Percentiles rank a stretch among this genome's conserved stretches.
Conservation (phyloP, 176 grass and related monocot genomes). For the Metroxylon sagu region DNA sequence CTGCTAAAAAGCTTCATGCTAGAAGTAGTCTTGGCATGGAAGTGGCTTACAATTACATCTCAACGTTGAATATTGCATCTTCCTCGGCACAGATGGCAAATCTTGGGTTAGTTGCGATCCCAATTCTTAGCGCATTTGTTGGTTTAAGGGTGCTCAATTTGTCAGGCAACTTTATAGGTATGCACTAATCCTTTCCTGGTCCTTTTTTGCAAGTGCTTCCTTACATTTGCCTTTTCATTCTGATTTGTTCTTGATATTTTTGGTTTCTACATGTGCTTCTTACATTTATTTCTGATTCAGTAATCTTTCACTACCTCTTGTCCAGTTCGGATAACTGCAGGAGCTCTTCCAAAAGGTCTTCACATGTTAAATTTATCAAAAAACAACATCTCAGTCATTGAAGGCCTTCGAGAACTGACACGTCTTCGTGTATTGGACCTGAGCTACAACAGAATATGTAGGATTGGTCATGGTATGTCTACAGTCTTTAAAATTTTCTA, state of each 20-base stretch:
- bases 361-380: constrained; percentile 93
- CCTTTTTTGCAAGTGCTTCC: too few species aligned
- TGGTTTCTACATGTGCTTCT: neutral
- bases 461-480: constrained; percentile 81
- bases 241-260: neutral
- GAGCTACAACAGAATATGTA: constrained; percentile 78
- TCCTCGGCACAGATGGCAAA: constrained; percentile 56
- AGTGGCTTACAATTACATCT: constrained; percentile 85
- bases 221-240: too few species aligned
- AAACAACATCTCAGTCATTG: constrained; percentile 79
- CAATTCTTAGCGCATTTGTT: constrained; percentile 60
- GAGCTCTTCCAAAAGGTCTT: constrained; percentile 81
- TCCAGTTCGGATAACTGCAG: constrained; percentile 70
- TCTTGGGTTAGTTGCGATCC: constrained; percentile 32
- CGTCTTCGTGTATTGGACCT: constrained; percentile 74
- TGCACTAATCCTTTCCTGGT: neutral
- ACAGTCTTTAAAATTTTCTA: neutral
- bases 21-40: constrained; percentile 61
- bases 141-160: constrained; percentile 66
- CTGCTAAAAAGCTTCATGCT: constrained; percentile 20
- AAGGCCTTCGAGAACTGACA: constrained; percentile 87
- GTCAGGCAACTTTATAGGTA: constrained; percentile 81
- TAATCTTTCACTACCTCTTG: constrained; percentile 2
- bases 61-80: constrained; percentile 63
- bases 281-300: constrained; percentile 14